Percentiles rank a stretch among this genome's conserved stretches.
Conservation (phyloP, 139 green algal species). For the Medakamo hakoo region DNA sequence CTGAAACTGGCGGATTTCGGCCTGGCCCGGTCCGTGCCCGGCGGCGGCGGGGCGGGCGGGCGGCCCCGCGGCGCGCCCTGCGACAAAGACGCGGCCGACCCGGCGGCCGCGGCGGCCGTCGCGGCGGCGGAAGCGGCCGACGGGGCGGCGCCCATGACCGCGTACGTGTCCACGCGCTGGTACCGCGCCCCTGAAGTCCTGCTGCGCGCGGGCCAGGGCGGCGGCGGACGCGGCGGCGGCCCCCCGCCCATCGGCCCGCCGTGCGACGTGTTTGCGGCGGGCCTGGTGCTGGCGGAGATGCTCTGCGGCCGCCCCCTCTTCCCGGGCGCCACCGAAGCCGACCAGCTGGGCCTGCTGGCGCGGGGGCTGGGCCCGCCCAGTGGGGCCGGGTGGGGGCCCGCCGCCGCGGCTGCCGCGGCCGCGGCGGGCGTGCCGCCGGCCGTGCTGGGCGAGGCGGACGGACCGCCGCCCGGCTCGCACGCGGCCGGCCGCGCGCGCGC, state of each 20-base stretch:
- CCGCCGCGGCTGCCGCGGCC: too few species aligned
- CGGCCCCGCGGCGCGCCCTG: too few species aligned
- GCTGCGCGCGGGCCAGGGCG: neutral
- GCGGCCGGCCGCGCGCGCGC: too few species aligned
- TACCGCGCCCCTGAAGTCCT: neutral
- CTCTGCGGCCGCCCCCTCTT: neutral
- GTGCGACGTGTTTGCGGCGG: neutral
- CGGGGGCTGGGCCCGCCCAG: neutral
- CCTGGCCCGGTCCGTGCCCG: neutral
- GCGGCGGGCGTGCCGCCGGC: too few species aligned
- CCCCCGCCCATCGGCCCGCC: neutral
- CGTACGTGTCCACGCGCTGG: neutral
- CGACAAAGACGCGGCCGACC: too few species aligned
- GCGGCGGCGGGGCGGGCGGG: too few species aligned
- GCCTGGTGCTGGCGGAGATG: neutral
- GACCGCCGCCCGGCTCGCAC: too few species aligned
- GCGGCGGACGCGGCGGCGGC: neutral
- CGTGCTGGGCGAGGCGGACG: too few species aligned
- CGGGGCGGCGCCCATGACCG: neutral
- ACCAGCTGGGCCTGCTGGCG: neutral
- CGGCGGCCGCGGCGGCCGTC: too few species aligned
- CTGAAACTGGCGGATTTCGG: neutral
- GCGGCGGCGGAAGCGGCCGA: too few species aligned
- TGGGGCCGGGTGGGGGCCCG: neutral
- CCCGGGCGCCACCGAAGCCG: neutral